Evolutionary conservation across 2,329 filamentous ascomycete species (phyloP).

Genomic region (Amesomyces nigricolor): DNA sequence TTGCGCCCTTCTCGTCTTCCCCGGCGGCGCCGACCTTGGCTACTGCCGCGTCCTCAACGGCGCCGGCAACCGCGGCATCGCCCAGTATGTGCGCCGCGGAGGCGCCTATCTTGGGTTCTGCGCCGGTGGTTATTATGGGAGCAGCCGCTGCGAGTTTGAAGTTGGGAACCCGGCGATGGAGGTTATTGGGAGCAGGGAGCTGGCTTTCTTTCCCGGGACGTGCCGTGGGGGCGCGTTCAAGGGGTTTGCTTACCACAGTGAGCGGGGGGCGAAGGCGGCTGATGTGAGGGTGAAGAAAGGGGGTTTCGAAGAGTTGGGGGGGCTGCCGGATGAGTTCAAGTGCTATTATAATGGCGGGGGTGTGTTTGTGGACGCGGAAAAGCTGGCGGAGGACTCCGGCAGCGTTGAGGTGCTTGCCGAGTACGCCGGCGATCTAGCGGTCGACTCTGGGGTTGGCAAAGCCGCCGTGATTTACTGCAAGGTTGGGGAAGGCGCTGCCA

Average conservation of each 20-base stretch:
- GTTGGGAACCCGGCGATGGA: conserved; percentile 75
- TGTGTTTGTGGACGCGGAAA: conserved; percentile 76
- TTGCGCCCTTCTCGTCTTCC: conserved; percentile 85
- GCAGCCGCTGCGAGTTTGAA: conserved; percentile 80
- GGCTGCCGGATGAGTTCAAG: conserved; percentile 56
- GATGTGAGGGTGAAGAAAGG: conserved; percentile 59
- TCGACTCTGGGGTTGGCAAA: conserved; percentile 66
- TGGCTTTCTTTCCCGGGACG: conserved; percentile 80
- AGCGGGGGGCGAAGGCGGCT: conserved; percentile 72
- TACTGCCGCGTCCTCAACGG: conserved; percentile 89
- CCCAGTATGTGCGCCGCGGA: conserved; percentile 77
- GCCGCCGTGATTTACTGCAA: conserved; percentile 81
- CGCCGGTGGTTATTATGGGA: conserved; percentile 90
- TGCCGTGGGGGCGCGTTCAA: conserved; percentile 83
- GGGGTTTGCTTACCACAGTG: conserved; percentile 87
- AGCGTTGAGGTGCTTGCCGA: conserved; percentile 78
- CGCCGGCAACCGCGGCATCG: conserved; percentile 76
- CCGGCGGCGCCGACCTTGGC: conserved; percentile 87
- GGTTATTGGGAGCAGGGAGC: conserved; percentile 77
- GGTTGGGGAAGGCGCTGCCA: conserved; percentile 70
- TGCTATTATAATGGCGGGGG: conserved; percentile 95
- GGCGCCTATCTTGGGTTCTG: conserved; percentile 88
- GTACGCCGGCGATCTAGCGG: conserved; percentile 68
- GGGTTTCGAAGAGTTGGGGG: conserved; percentile 45
- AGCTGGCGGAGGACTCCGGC: conserved; percentile 42